Evolutionary conservation across 2,329 filamentous ascomycete genomes (phyloP), one percentile per base, ranked within the genome.

Genomic region (Ampelomyces quisqualis): DNA sequence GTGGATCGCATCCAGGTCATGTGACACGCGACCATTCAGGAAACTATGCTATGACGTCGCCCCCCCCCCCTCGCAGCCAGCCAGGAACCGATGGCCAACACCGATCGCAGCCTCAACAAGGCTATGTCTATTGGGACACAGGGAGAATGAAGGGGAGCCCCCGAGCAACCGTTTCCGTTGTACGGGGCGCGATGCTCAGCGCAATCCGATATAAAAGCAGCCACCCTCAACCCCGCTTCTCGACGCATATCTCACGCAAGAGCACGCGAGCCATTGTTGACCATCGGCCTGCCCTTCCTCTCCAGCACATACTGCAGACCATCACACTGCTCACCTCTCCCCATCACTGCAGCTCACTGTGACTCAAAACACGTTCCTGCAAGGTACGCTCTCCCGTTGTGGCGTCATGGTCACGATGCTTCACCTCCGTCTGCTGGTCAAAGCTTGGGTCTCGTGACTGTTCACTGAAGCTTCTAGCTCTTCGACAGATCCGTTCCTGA

Each of bases 401-500:
- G 37, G 45, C 36, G 21, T 31, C 32, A 41, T 47, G 40, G 42
- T 46, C 43, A 46, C 43, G 52, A 46, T 44, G 47, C 32, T 47
- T 48, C 48, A 52, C 44, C 36, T 37, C 48, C 41, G 38, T 40
- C 54, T 58, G 35, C 57, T 57, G 55, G 60, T 43, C 60, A 51
- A 51, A 60, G 62, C 60, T 60, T 40, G 38, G 39, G 26, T 62
- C 62, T 60, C 64, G 64, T 59, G 63, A 68, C 58, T 55, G 43
- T 39, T 49, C 42, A 58, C 58, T 58, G 60, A 65, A 53, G 51
- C 53, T 56, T 55, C 45, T 40, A 55, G 48, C 55, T 46, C 55
- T 46, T 53, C 54, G 47, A 51, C 24, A 45, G 40, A 53, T 45
- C 50, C 56, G 58, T 57, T 32, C 47, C 51, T 57, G 46, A 58